These are phyloP conservation scores for Helenozyma rhizophorensis DNA, from an alignment of 805 yeast species.

Conservation along the genomic window DNA sequence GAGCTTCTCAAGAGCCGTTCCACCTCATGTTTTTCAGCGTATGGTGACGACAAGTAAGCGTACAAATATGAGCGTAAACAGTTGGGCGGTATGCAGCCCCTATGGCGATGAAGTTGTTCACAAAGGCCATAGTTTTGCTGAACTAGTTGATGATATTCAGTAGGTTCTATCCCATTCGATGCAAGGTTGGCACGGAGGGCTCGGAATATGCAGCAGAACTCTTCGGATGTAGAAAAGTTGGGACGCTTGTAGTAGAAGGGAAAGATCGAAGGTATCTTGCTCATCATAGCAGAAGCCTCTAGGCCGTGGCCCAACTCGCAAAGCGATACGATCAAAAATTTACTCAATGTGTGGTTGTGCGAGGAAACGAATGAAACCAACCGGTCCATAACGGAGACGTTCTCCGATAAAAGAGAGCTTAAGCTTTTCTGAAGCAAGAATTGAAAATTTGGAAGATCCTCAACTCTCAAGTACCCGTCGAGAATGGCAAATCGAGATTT, in stretches of 20 bases:
- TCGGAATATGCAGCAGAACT: slow-evolving; percentile 5
- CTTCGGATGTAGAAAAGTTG: slow-evolving; percentile 3
- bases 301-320: slow-evolving; percentile 21
- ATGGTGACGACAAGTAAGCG: slow-evolving; percentile 8
- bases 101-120: slow-evolving; percentile 1
- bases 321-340: slow-evolving; percentile 25
- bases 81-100: background rate
- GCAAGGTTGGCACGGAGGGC: slow-evolving; percentile 3
- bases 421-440: slow-evolving; percentile 17
- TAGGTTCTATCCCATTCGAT: too few relatives aligned
- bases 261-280: slow-evolving; percentile 14
- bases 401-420: background rate
- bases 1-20: background rate
- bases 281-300: slow-evolving; percentile 25
- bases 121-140: slow-evolving; percentile 2
- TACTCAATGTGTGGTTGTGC: slow-evolving; percentile 23
- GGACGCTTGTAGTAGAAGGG: slow-evolving; percentile 1
- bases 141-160: slow-evolving; percentile 1
- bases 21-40: slow-evolving; percentile 4
- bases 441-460: slow-evolving; percentile 32
- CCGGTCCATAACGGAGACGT: slow-evolving; percentile 13
- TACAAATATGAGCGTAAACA: slow-evolving; percentile 7
- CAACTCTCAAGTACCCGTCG: slow-evolving; percentile 21
- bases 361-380: slow-evolving; percentile 17
- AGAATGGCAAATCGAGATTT: slow-evolving; percentile 21